Conservation (phyloP, 306 rosid species). For the Alnus glutinosa region DNA sequence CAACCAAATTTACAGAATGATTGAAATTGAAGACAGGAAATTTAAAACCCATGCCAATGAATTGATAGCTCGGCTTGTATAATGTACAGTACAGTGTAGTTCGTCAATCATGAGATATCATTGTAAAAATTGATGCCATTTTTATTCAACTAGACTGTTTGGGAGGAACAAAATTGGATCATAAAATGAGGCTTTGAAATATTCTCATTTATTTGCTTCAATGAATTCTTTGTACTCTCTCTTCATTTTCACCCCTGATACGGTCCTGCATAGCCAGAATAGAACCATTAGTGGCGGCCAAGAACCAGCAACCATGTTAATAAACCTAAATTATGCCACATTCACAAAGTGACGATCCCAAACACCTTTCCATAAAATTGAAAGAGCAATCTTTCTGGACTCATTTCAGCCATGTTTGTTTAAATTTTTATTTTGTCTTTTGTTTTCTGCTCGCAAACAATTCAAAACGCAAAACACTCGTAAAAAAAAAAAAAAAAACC, state of each 20-base stretch:
- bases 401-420: too few relatives aligned
- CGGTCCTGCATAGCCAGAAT: conserved; percentile 53
- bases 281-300: background rate
- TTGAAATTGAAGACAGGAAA: background rate
- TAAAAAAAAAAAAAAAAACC: too few relatives aligned
- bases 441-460: too few relatives aligned
- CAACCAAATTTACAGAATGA: background rate
- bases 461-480: too few relatives aligned
- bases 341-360: too few relatives aligned
- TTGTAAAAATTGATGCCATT: conserved; percentile 22
- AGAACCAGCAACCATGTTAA: too few relatives aligned
- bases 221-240: conserved; percentile 82
- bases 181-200: background rate
- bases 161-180: conserved; percentile 7
- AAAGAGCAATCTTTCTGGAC: background rate
- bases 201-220: conserved; percentile 60
- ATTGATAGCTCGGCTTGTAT: conserved; percentile 23
- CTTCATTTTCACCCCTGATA: conserved; percentile 53
- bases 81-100: conserved; percentile 29
- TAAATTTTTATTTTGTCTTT: too few relatives aligned
- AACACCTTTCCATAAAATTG: background rate
- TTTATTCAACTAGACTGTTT: conserved; percentile 14
- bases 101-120: conserved; percentile 18
- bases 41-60: background rate
- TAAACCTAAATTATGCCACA: too few relatives aligned